Evolutionary conservation across 2,329 filamentous ascomycete species (phyloP).

Genomic region (Fusarium denticulatum): DNA sequence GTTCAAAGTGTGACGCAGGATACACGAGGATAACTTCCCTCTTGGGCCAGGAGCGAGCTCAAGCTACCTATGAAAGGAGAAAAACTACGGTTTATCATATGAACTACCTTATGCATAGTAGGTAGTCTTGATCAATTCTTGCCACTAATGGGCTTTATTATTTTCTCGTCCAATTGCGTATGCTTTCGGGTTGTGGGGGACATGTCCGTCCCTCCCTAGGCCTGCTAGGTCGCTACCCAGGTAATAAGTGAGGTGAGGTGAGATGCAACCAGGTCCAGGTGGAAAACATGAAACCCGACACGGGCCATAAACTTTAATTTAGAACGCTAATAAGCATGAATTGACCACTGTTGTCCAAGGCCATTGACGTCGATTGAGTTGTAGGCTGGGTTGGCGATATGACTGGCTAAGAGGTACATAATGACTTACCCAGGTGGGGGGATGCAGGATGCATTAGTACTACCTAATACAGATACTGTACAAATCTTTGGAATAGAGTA

Average conservation of each 20-base stretch:
- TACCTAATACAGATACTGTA: slow-evolving; percentile 20
- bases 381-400: too few species aligned
- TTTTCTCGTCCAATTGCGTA: neutral
- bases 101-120: too few species aligned
- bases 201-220: neutral
- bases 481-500: neutral
- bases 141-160: neutral
- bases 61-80: neutral
- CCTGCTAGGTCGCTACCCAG: neutral
- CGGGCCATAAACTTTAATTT: neutral
- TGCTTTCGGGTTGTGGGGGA: slow-evolving; percentile 1
- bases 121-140: neutral
- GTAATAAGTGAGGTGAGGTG: neutral
- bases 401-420: neutral
- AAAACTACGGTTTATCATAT: neutral
- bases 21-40: slow-evolving; percentile 33
- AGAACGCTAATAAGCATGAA: neutral
- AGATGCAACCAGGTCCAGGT: neutral
- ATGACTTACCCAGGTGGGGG: neutral
- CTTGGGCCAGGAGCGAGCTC: neutral
- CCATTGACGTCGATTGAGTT: neutral
- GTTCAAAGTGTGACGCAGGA: neutral
- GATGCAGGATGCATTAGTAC: neutral
- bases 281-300: neutral
- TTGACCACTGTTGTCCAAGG: neutral